Base-by-base conservation (phyloP, 176 grass and related monocot species). In the bread wheat (Triticum aestivum) region DNA sequence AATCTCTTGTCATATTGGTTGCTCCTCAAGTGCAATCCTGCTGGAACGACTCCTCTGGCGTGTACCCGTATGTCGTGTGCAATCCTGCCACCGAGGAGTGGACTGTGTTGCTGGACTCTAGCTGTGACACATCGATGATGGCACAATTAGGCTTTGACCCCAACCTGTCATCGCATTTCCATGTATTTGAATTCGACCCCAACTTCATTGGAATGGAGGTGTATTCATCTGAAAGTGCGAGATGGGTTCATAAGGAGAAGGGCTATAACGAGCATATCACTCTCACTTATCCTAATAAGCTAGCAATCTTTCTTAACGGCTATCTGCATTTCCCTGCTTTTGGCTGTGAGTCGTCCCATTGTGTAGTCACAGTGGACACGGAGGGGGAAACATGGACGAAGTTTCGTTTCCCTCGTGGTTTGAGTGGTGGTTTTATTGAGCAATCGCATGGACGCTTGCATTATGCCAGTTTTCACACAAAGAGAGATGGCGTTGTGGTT, bases 21-120 rank as follows among this genome's bases (percentile, higher is more conserved):
- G 3, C 35, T 37, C 35, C 35, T 37, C 35, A 37, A 37, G 35
- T 37, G 35, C 35, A 33, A 33, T 39, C 38, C 73, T 7, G 11
- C 59, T 3, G 4, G 0, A 26, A 26, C 42, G 9, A 1, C 12
- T 20, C 49, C 26, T 14, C 15, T 39, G 8, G 24, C 41, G 58
- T n/a, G 58, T 0, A 5, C 83, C 13, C 6, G 61, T 85, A 77
- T 10, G 3, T 85, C 72, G 35, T 64, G 58, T 77, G 71, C 26
- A 85, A 66, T 72, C 72, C 71, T 2, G 71, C 83, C 38, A 85
- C 83, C 1, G 18, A 61, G 24, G 6, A 77, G 59, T 77, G 72
- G 73, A 11, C 6, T 10, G 17, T 26, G 23, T 12, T 85, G 35
- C 83, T 61, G 8, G 62, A 75, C 3, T 64, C 83, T 20, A 17